phyloP scores from a whole-genome alignment of 805 yeast species.

The Barnettozyma botsteinii region DNA sequence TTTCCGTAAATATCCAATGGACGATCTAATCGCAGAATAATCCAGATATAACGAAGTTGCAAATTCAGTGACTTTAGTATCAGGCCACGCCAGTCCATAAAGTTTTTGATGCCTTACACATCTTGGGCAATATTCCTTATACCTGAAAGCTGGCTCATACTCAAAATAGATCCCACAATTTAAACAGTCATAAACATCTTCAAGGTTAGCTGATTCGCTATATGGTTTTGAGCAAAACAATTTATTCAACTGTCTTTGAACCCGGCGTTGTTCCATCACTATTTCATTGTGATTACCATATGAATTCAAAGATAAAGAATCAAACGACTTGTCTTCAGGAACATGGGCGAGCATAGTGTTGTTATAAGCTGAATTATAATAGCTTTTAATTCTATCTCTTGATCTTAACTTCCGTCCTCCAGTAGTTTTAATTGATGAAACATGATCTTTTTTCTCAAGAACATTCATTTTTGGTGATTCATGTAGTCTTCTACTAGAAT shows the following conservation, averaged over 20 bases:
- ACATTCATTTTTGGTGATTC: too few relatives aligned
- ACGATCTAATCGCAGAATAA: neutral
- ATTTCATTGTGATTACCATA: neutral
- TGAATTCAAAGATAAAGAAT: slow-evolving; percentile 7
- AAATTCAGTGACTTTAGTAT: slow-evolving; percentile 5
- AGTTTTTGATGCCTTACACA: slow-evolving; percentile 26
- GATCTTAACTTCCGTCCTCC: slow-evolving; percentile 17
- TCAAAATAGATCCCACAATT: slow-evolving; percentile 27
- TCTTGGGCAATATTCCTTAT: slow-evolving; percentile 22
- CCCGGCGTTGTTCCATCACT: slow-evolving; percentile 8
- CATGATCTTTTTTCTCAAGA: too few relatives aligned
- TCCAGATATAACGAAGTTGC: slow-evolving; percentile 5
- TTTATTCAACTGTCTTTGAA: slow-evolving; percentile 21
- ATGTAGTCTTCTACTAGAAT: too few relatives aligned
- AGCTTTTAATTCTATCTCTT: slow-evolving; percentile 1
- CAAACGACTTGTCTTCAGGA: slow-evolving; percentile 12
- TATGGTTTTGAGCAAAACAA: slow-evolving; percentile 16
- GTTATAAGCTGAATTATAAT: neutral
- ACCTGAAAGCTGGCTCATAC: neutral
- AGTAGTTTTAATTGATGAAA: slow-evolving; percentile 7
- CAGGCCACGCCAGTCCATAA: slow-evolving; percentile 25
- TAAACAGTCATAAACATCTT: slow-evolving; percentile 23
- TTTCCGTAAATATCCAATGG: slow-evolving; percentile 8
- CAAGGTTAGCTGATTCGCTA: slow-evolving; percentile 5
- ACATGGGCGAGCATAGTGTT: slow-evolving; percentile 2